phyloP scores from a whole-genome alignment of 805 yeast species.

The Candida anglica region DNA sequence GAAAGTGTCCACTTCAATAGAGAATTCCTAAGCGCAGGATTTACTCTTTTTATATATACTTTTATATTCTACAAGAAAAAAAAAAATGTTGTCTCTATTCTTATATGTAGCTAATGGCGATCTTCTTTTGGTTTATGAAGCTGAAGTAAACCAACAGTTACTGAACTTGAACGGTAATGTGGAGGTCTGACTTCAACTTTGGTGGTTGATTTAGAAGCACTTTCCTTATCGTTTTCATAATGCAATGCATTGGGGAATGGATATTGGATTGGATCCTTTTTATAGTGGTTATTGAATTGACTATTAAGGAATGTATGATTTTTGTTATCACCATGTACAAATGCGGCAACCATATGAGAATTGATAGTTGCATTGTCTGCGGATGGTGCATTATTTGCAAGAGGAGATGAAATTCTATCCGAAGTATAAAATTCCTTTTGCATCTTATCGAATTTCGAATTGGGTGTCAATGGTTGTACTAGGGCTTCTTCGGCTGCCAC shows the following conservation, averaged over 20 bases:
- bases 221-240: slow-evolving; percentile 30
- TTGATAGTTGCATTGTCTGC: slow-evolving; percentile 14
- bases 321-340: slow-evolving; percentile 3
- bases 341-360: slow-evolving; percentile 16
- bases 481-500: background rate
- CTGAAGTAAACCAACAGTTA: slow-evolving; percentile 37
- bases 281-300: slow-evolving; percentile 43
- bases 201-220: slow-evolving; percentile 13
- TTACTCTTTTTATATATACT: slow-evolving; percentile 1
- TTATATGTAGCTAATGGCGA: no score
- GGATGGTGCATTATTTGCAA: slow-evolving; percentile 27
- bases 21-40: background rate
- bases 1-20: no score
- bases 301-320: slow-evolving; percentile 13
- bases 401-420: slow-evolving; percentile 28
- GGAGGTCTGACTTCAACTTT: slow-evolving; percentile 21
- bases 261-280: slow-evolving; percentile 38
- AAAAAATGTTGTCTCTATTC: background rate
- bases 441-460: slow-evolving; percentile 2
- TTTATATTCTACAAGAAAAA: background rate
- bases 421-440: slow-evolving; percentile 1
- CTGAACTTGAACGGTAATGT: slow-evolving; percentile 34
- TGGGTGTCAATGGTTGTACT: background rate
- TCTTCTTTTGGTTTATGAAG: no score
- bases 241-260: slow-evolving; percentile 41